Base-by-base conservation (phyloP, 331 rosid genomes). In the Rhamnella rubrinervis region DNA sequence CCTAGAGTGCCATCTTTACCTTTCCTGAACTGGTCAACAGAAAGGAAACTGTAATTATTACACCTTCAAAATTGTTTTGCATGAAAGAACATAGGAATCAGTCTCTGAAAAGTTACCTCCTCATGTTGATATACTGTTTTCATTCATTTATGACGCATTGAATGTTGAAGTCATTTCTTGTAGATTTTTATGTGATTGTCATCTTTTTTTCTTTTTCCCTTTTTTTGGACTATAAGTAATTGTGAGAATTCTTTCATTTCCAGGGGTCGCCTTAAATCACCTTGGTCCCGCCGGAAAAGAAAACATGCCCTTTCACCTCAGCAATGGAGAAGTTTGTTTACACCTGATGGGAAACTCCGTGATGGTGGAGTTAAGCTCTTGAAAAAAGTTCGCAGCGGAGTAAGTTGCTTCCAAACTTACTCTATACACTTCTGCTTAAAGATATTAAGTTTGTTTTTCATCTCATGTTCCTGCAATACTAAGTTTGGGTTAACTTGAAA, bases 201-300 rank as follows among this genome's bases (percentile, higher is more conserved):
- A 35, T 71, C 41, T 50, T 19, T 53, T 70, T 3, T 15, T 15
- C 23, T 35, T 56, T 21, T 19, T 72, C 28, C 55, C 4, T 16
- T 65, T 40, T 17, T 65, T 18, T 53, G 3, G 38, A 26, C 38
- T 8, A 28, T 38, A 35, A 44, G 18, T 81, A 41, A 73, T 44
- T 38, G 21, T 57, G 14, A 28, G 52, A 4, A 5, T 35, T 61
- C 25, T 53, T 56, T 50, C 23, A 52, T 61, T 87, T 81, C 70
- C 93, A 95, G 99, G 74, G 90, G 84, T 28, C 93, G 93, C 56
- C 99, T 87, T 78, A 95, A 95, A 86, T 95, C 99, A 64, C 97
- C 99, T 7, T 95, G 99, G 99, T 95, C 99, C n/a, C 96, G 96
- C 52, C 81, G 90, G 84, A 95, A 87, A 85, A 95, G 96, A 75